Evolutionary conservation across 1,284 basidiomycete genomes (phyloP), one percentile per base, ranked within the genome.

Genomic region (Heterobasidion occidentale): DNA sequence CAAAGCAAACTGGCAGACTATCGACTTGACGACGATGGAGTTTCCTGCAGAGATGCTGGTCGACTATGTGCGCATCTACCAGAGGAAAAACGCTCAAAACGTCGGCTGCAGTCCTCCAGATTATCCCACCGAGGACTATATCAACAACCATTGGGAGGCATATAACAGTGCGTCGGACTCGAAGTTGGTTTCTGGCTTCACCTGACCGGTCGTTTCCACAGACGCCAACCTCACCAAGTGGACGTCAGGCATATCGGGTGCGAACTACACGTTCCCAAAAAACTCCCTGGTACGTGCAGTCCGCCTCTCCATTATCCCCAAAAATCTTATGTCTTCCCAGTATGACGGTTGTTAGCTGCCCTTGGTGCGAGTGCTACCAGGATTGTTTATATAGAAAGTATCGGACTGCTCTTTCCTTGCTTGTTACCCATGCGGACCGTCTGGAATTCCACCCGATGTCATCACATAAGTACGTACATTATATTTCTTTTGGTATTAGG

Each of bases 21-120:
- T 81, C 59, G 71, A 78, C 55, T 65, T 72, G 44, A 52, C 61
- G 8, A 70, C 70, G 34, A 67, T 81, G 63, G 65, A 65, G 20
- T 80, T 77, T 69, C 81, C 81, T 5, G 70, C 71, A 34, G 68
- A 77, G 61, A 72, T 83, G 71, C 69, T 72, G 38, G 68, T 86
- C 48, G 83, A 86, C 67, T 85, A 83, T 64, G 74, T 85, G 11
- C 72, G 84, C 15, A 77, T 85, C 44, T 83, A 81, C 64, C 79
- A 78, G 65, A 71, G 76, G 45, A 69, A 72, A 36, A 68, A 72
- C 34, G 63, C 73, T 34, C 70, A 70, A 45, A 78, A 77, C 62
- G 69, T 83, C 35, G 80, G 81, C 3, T 86, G 83, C 64, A 73
- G 79, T 59, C 83, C 83, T 1, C 52, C 61, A 17, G 72, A 75